Percentiles rank a stretch among this genome's conserved stretches.
phyloP scores from a whole-genome alignment of 2,329 filamentous ascomycete genomes.

The Onygenales sp. region DNA sequence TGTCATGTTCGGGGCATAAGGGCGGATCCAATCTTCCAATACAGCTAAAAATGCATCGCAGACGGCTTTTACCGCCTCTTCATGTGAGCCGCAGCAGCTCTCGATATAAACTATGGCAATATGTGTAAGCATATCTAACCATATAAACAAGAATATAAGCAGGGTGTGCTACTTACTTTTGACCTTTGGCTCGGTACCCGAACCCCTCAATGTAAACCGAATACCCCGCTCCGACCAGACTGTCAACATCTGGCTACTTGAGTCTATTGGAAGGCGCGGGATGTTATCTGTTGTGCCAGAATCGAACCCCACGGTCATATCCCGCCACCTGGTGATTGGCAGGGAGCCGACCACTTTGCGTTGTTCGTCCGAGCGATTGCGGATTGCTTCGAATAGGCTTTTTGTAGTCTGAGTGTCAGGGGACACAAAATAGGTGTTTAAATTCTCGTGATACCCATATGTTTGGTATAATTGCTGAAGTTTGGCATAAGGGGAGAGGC shows the following conservation, averaged over 20 bases:
- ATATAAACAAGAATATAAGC: background rate
- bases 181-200: conserved; percentile 59
- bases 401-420: conserved; percentile 44
- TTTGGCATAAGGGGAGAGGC: conserved; percentile 48
- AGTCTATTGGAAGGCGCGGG: conserved; percentile 48
- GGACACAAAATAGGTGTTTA: conserved; percentile 55
- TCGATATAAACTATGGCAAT: conserved; percentile 32
- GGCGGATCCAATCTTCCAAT: conserved; percentile 28
- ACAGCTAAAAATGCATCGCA: conserved; percentile 29
- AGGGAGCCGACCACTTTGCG: conserved; percentile 41
- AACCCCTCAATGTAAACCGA: conserved; percentile 51
- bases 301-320: conserved; percentile 53
- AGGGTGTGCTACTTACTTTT: conserved; percentile 37
- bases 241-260: conserved; percentile 55
- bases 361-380: conserved; percentile 33
- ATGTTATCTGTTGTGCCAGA: conserved; percentile 43
- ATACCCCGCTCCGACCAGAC: conserved; percentile 45
- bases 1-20: conserved; percentile 29
- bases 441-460: conserved; percentile 53
- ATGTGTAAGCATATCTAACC: background rate
- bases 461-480: conserved; percentile 47
- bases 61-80: conserved; percentile 26
- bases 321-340: conserved; percentile 49
- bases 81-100: conserved; percentile 26
- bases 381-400: conserved; percentile 46